Base-by-base conservation (phyloP, 345 rosid genomes). In the Capsella bursapastoris region DNA sequence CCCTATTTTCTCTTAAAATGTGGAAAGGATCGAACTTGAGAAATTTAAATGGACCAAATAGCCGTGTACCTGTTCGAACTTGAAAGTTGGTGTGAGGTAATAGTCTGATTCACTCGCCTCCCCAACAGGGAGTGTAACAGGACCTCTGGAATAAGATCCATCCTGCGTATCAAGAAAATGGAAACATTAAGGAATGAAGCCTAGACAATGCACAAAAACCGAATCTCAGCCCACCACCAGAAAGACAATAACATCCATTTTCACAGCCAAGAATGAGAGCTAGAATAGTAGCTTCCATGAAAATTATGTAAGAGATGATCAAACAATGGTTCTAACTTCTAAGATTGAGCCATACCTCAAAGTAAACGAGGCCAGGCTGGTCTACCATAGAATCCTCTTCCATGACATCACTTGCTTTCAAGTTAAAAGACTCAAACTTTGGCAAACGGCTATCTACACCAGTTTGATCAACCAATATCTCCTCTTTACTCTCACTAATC, bases 131-230 rank as follows among this genome's bases (percentile, higher is more conserved):
- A 93, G 84, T 71, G 81, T 78, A 50, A 88, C 81, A 6, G 98
- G 97, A 51, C 98, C 98, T 83, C 96, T 82, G 11, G 97, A 88
- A 83, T 89, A 93, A 0, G 98, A 91, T 77, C 97, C 97, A 79
- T 93, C 98, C 98, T 93, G 84, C 56, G 52, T 50, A 56, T 57
- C 61, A 60, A 57, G 10, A 6, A 31, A 66, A 31, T 29, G 7
- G 43, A 74, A 64, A 53, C 35, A 55, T 8, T 32, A 13, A 15
- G 14, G 47, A 25, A 3, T 53, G 57, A 69, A 32, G 45, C 43
- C 34, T 37, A 70, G 16, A 37, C 50, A 71, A 1, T 48, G 58
- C n/a, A 48, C 40, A 71, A 25, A 29, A 55, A 32, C 37, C 2
- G 15, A 28, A 12, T 57, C 34, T 27, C 16, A 53, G 45, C 25